Conservation (phyloP, 176 grass and related monocot species). For the Phyllostachys edulis region DNA sequence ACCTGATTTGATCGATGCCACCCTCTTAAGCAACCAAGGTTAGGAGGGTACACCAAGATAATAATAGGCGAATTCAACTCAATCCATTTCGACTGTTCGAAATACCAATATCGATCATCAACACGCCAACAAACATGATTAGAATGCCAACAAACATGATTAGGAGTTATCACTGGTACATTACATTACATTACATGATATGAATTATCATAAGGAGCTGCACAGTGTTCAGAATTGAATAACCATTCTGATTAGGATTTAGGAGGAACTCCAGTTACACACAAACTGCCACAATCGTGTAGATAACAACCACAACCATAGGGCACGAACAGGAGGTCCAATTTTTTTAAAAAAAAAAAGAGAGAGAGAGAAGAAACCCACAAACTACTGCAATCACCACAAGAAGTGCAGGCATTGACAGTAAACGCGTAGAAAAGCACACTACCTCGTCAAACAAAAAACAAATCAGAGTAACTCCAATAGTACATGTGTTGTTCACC, state of each 20-base stretch:
- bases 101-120: not conserved
- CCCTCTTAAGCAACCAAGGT: slow-evolving; percentile 45
- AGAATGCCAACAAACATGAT: slow-evolving; percentile 25
- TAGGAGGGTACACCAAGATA: slow-evolving; percentile 27
- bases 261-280: slow-evolving; percentile 49
- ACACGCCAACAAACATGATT: slow-evolving; percentile 15
- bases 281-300: slow-evolving; percentile 41
- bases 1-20: slow-evolving; percentile 31
- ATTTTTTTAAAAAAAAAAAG: not conserved
- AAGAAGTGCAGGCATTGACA: slow-evolving; percentile 40
- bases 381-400: slow-evolving; percentile 57
- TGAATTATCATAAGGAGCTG: slow-evolving; percentile 23
- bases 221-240: slow-evolving; percentile 30
- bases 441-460: slow-evolving; percentile 52
- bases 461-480: slow-evolving; percentile 44
- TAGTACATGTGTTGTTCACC: slow-evolving; percentile 34
- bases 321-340: slow-evolving; percentile 42
- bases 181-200: slow-evolving; percentile 30
- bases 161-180: slow-evolving; percentile 9
- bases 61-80: slow-evolving; percentile 23
- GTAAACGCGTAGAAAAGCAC: slow-evolving; percentile 47
- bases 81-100: slow-evolving; percentile 3
- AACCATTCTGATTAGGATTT: slow-evolving; percentile 40
- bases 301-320: slow-evolving; percentile 39
- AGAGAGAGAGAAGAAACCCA: slow-evolving; percentile 20